phyloP scores from a whole-genome alignment of 2,329 filamentous ascomycete genomes.

The Botrytis hyacinthi region DNA sequence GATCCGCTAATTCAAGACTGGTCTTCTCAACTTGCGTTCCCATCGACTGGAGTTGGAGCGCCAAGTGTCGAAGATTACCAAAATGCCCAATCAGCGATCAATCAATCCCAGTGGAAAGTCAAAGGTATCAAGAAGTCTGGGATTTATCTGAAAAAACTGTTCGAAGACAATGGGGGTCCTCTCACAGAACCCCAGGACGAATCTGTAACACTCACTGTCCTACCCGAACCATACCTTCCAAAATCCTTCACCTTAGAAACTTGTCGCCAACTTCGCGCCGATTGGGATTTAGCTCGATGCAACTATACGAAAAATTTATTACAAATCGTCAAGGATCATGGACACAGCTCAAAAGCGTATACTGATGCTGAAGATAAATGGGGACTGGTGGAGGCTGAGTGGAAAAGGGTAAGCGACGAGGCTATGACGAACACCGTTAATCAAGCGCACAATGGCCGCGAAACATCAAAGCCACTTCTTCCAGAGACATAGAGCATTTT shows the following conservation, averaged over 20 bases:
- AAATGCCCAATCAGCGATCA: constrained; percentile 2
- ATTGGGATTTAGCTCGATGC: constrained; percentile 13
- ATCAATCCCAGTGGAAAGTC: constrained; percentile 1
- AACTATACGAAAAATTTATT: not conserved
- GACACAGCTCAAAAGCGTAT: not conserved
- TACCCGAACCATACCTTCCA: not conserved
- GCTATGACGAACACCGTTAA: not conserved
- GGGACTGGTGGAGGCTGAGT: not conserved
- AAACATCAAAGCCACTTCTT: not conserved
- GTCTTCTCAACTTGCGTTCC: not conserved
- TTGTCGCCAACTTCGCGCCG: constrained; percentile 5
- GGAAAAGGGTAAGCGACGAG: not conserved
- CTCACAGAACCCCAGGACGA: not conserved
- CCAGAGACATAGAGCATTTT: not conserved
- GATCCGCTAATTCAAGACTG: constrained; percentile 18
- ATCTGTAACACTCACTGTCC: not conserved
- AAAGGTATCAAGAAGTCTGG: constrained; percentile 9
- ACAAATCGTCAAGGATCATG: not conserved
- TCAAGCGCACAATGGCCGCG: not conserved
- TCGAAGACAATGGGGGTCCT: constrained; percentile 15
- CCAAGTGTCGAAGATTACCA: constrained; percentile 11
- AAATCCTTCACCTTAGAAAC: not conserved
- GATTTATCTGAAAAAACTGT: constrained; percentile 11
- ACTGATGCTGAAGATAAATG: not conserved
- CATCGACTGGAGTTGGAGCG: not conserved